Conservation (phyloP, 75 land plant species). For the Picea glauca region DNA sequence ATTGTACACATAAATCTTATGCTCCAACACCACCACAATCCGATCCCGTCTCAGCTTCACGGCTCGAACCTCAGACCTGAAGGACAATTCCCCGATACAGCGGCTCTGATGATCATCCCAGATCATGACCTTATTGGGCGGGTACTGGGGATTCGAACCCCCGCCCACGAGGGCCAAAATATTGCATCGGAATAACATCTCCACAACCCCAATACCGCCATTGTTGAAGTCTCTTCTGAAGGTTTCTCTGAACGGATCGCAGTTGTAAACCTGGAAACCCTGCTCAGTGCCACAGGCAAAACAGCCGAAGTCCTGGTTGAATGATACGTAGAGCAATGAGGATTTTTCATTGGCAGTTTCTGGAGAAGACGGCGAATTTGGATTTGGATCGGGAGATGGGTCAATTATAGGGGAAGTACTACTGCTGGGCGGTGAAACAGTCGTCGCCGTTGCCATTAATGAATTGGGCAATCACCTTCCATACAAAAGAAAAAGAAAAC, state of each 20-base stretch:
- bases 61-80: constrained; percentile 66
- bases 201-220: constrained; percentile 50
- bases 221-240: constrained; percentile 26
- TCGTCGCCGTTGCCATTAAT: too few relatives aligned
- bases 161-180: constrained; percentile 77
- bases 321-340: constrained; percentile 25
- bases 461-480: too few relatives aligned
- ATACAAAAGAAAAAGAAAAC: too few relatives aligned
- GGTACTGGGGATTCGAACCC: constrained; percentile 53
- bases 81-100: constrained; percentile 76
- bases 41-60: constrained; percentile 57
- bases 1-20: constrained; percentile 71
- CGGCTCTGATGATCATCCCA: constrained; percentile 63
- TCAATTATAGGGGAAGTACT: too few relatives aligned
- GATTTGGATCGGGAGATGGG: too few relatives aligned
- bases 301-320: constrained; percentile 66
- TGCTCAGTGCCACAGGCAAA: constrained; percentile 57
- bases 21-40: constrained; percentile 67
- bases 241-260: constrained; percentile 58
- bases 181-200: constrained; percentile 69
- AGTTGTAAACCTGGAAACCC: constrained; percentile 66
- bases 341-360: too few relatives aligned
- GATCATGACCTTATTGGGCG: constrained; percentile 74
- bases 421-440: too few relatives aligned
- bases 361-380: too few relatives aligned